These are phyloP conservation scores for Lecanicillium sp. DNA, from an alignment of 2,329 filamentous ascomycete species.

Conservation along the genomic window DNA sequence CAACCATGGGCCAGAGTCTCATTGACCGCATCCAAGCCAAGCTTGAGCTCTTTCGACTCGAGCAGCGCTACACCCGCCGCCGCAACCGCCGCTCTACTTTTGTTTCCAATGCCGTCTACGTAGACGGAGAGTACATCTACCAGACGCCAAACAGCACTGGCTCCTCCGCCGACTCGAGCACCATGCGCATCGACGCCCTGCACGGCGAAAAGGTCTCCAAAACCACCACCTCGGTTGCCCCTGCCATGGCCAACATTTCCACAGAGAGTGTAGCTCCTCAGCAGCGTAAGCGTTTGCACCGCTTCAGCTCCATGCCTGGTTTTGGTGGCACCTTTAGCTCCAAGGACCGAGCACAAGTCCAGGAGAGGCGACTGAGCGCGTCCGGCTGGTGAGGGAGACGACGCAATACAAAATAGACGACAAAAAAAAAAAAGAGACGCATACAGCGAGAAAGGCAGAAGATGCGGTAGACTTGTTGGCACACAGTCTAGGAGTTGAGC, in stretches of 20 bases:
- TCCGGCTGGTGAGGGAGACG: constrained; percentile 17
- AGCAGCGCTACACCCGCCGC: constrained; percentile 88
- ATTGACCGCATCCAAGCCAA: constrained; percentile 57
- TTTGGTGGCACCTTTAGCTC: constrained; percentile 34
- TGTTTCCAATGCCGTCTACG: constrained; percentile 80
- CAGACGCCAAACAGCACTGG: constrained; percentile 53
- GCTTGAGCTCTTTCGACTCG: constrained; percentile 87
- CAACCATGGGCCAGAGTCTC: constrained; percentile 42
- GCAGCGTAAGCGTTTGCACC: constrained; percentile 42
- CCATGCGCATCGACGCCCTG: constrained; percentile 26
- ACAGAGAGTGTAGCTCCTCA: constrained; percentile 18
- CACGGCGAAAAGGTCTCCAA: constrained; percentile 23
- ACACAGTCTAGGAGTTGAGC: too few relatives aligned
- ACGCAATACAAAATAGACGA: not conserved
- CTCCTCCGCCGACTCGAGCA: constrained; percentile 41
- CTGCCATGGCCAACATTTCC: constrained; percentile 15
- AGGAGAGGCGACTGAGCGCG: constrained; percentile 36
- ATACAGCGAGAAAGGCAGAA: not conserved
- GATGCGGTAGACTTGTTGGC: not conserved
- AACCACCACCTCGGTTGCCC: too few relatives aligned
- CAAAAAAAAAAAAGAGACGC: not conserved
- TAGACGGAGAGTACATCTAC: constrained; percentile 94
- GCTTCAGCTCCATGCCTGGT: constrained; percentile 49
- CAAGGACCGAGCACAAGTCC: constrained; percentile 25
- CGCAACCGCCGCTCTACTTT: constrained; percentile 83